A percentile compares a stretch with the other conserved stretches of the same genome.
These are phyloP conservation scores for Aspergillus neotritici DNA, from an alignment of 2,329 filamentous ascomycete species.

Conservation along the genomic window DNA sequence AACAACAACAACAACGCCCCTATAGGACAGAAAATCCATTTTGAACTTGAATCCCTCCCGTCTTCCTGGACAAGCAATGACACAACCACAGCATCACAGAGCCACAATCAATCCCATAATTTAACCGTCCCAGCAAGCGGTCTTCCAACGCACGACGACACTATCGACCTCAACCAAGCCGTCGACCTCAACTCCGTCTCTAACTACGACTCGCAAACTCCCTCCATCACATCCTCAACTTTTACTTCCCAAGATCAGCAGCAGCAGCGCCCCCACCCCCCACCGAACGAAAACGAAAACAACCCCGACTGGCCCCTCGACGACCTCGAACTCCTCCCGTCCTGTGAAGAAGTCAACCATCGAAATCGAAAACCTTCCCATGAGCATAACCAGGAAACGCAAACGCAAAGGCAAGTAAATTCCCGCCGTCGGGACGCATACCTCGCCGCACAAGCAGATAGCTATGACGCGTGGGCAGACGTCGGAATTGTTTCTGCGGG, in stretches of 20 bases:
- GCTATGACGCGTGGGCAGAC: slow-evolving; percentile 39
- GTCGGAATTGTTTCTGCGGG: slow-evolving; percentile 40
- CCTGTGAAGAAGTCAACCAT: too few species aligned
- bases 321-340: neutral
- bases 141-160: neutral
- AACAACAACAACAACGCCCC: slow-evolving; percentile 6
- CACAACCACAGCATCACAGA: neutral
- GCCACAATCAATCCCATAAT: neutral
- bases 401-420: neutral
- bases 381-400: neutral
- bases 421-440: slow-evolving; percentile 33
- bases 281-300: neutral
- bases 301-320: neutral
- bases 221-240: slow-evolving; percentile 23
- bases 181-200: neutral
- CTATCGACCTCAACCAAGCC: neutral
- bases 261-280: neutral
- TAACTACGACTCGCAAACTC: slow-evolving; percentile 1
- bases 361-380: neutral
- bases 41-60: slow-evolving; percentile 25
- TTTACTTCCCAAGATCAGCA: slow-evolving; percentile 19
- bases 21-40: slow-evolving; percentile 9
- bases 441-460: slow-evolving; percentile 37
- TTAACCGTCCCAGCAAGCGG: neutral
- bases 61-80: slow-evolving; percentile 20